These are phyloP conservation scores for Colletotrichum sp. DNA, from an alignment of 2,329 filamentous ascomycete genomes.

Conservation along the genomic window DNA sequence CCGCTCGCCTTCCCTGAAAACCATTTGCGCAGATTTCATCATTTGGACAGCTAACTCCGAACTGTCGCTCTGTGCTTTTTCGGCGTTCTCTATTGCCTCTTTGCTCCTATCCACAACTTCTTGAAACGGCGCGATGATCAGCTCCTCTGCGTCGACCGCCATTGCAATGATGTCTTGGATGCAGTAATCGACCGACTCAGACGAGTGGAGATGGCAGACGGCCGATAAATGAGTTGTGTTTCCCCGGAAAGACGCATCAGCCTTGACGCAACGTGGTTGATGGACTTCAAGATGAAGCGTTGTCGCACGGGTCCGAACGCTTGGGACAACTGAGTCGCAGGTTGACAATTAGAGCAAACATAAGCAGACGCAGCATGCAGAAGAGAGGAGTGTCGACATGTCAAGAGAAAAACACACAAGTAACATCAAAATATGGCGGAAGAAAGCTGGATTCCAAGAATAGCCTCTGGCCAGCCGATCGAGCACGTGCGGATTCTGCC, in stretches of 20 bases:
- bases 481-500: constrained; percentile 2
- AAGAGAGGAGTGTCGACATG: background rate
- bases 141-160: constrained; percentile 18
- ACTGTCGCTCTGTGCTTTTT: constrained; percentile 26
- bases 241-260: background rate
- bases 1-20: constrained; percentile 41
- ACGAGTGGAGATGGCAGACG: background rate
- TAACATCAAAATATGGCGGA: background rate
- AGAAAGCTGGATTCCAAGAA: background rate
- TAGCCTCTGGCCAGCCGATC: background rate
- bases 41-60: constrained; percentile 30
- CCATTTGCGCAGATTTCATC: constrained; percentile 34
- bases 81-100: constrained; percentile 38
- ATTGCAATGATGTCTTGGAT: background rate
- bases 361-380: background rate
- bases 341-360: background rate
- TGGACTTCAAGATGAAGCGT: background rate
- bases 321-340: background rate
- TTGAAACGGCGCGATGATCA: constrained; percentile 33
- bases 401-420: background rate
- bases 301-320: background rate
- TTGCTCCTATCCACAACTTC: constrained; percentile 44
- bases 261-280: background rate
- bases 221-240: background rate
- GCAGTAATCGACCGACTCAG: background rate